phyloP scores from a whole-genome alignment of 129 eudicot genomes.

The Rutidosis leptorrhynchoides region DNA sequence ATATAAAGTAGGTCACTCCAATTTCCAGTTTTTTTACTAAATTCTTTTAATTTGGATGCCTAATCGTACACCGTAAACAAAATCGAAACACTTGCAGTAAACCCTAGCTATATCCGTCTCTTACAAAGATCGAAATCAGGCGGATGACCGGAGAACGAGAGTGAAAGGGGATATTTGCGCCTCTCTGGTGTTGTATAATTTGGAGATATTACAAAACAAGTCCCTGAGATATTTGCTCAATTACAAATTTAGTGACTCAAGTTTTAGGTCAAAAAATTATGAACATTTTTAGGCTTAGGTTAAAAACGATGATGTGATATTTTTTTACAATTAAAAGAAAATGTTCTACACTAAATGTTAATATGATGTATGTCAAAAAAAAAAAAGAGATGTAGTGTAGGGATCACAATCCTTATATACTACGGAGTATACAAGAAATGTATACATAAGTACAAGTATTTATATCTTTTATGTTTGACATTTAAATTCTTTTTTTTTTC shows the following conservation, averaged over 20 bases:
- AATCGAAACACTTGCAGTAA: background rate
- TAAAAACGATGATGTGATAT: too few relatives aligned
- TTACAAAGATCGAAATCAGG: background rate
- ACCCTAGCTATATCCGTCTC: constrained; percentile 19
- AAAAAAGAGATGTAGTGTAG: too few relatives aligned
- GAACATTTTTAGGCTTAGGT: too few relatives aligned
- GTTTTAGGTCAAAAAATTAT: too few relatives aligned
- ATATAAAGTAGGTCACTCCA: background rate
- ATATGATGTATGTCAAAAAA: too few relatives aligned
- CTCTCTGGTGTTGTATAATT: background rate
- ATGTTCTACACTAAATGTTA: too few relatives aligned
- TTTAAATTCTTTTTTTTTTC: too few relatives aligned
- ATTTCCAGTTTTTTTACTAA: background rate
- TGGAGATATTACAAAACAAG: background rate
- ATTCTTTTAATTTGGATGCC: constrained; percentile 12
- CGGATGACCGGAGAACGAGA: constrained; percentile 4
- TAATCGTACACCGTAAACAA: background rate
- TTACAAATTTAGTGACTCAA: background rate
- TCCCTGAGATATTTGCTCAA: constrained; percentile 9
- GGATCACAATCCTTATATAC: too few relatives aligned
- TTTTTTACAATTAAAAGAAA: too few relatives aligned
- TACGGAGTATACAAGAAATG: too few relatives aligned
- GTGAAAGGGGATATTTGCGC: background rate
- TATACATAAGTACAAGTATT: too few relatives aligned
- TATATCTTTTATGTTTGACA: too few relatives aligned